Evolutionary conservation across 2,329 filamentous ascomycete genomes (phyloP).

Genomic region (Penicillium sp.): DNA sequence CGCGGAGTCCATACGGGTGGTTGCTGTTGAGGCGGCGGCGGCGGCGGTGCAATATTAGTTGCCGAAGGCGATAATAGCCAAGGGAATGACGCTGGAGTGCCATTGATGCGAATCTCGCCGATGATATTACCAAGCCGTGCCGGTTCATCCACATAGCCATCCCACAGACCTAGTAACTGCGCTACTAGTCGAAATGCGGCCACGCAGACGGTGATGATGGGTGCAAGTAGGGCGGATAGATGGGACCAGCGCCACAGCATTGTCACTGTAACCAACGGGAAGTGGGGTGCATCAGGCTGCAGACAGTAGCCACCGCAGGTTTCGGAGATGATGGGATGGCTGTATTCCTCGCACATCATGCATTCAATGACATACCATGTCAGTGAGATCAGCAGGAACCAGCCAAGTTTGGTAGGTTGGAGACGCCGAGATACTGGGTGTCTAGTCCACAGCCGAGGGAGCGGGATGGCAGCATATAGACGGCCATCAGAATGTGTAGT

Average conservation of each 20-base stretch:
- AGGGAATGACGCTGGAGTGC: conserved; percentile 25
- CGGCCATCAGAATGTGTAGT: conserved; percentile 26
- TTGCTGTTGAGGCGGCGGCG: conserved; percentile 3
- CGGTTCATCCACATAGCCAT: conserved; percentile 42
- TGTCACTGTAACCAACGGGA: conserved; percentile 56
- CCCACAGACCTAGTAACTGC: conserved; percentile 41
- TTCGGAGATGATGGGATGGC: conserved; percentile 49
- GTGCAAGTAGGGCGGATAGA: conserved; percentile 31
- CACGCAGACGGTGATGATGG: conserved; percentile 31
- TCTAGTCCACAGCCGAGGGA: conserved; percentile 39
- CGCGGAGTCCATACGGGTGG: conserved; percentile 20
- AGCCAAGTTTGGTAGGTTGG: conserved; percentile 40
- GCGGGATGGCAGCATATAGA: conserved; percentile 33
- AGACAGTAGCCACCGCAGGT: conserved; percentile 52
- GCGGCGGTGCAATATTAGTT: conserved; percentile 11
- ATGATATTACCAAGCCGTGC: conserved; percentile 24
- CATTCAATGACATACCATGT: conserved; percentile 52
- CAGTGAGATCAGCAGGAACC: conserved; percentile 40
- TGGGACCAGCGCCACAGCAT: conserved; percentile 51
- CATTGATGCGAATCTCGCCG: conserved; percentile 32
- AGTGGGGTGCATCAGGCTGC: conserved; percentile 51
- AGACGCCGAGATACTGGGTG: conserved; percentile 28
- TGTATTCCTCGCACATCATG: conserved; percentile 51
- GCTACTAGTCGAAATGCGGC: conserved; percentile 32
- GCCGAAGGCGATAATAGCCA: conserved; percentile 18